phyloP scores from a whole-genome alignment of 352 stramenopile genomes.

The Globisporangium perplexum region DNA sequence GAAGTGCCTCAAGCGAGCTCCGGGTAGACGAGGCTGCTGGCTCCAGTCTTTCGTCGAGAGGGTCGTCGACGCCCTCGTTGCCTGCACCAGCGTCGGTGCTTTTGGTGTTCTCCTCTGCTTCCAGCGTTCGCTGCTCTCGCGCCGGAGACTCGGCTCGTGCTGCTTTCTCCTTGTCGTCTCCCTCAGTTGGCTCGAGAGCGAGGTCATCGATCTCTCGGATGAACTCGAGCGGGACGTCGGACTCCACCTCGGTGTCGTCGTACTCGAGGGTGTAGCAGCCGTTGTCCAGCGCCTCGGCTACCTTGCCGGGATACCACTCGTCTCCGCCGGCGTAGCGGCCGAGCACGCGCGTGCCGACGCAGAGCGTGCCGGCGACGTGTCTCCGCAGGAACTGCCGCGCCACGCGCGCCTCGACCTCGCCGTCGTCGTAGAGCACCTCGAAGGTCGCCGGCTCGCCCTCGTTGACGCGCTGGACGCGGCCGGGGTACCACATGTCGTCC shows the following conservation, averaged over 20 bases:
- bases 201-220: constrained; percentile 33
- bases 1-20: not conserved
- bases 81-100: not conserved
- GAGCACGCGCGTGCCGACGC: constrained; percentile 62
- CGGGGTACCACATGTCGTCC: constrained; percentile 79
- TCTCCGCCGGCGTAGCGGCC: constrained; percentile 59
- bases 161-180: too few species aligned
- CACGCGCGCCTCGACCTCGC: constrained; percentile 52
- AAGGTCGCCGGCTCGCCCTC: constrained; percentile 16
- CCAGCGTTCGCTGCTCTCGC: too few species aligned
- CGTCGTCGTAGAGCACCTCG: constrained; percentile 74
- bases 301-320: constrained; percentile 61
- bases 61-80: not conserved
- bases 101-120: too few species aligned
- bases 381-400: constrained; percentile 30
- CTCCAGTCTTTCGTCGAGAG: not conserved
- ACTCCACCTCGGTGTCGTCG: constrained; percentile 74
- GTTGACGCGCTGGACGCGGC: constrained; percentile 31
- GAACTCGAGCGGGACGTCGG: constrained; percentile 40
- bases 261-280: constrained; percentile 72
- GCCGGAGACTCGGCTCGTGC: not conserved
- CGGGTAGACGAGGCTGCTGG: not conserved
- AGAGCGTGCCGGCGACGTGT: constrained; percentile 65
- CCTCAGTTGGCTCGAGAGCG: not conserved
- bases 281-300: constrained; percentile 57